These are phyloP conservation scores for Vigna hirtella DNA, from an alignment of 306 rosid genomes.

Conservation along the genomic window DNA sequence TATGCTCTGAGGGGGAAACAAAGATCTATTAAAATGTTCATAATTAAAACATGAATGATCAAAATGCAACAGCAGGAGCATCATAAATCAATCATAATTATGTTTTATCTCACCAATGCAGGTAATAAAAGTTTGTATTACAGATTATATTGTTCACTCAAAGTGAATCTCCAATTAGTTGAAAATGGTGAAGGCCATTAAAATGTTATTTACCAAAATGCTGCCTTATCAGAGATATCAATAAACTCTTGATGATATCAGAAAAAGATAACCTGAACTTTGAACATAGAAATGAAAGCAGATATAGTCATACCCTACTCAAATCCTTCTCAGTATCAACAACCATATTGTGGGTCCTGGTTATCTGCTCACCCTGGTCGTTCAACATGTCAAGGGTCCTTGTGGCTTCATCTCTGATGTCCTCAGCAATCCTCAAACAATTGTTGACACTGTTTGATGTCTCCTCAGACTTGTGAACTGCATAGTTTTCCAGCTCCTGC, in stretches of 20 bases:
- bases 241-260: not conserved
- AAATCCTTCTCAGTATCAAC: slow-evolving; percentile 86
- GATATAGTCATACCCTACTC: slow-evolving; percentile 60
- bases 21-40: not conserved
- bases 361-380: slow-evolving; percentile 93
- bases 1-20: not conserved
- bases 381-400: slow-evolving; percentile 89
- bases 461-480: slow-evolving; percentile 75
- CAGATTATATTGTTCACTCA: not conserved
- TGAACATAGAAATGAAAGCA: not conserved
- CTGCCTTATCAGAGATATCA: not conserved
- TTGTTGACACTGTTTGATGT: slow-evolving; percentile 77
- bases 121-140: not conserved
- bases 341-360: slow-evolving; percentile 80
- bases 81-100: too few relatives aligned
- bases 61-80: not conserved
- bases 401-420: slow-evolving; percentile 80
- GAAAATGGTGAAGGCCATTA: slow-evolving; percentile 2
- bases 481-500: slow-evolving; percentile 82
- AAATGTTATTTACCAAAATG: not conserved
- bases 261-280: not conserved
- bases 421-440: slow-evolving; percentile 83
- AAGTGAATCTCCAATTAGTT: not conserved
- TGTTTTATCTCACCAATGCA: too few relatives aligned
- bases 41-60: not conserved